Conservation (phyloP, 257 asterid species). For the Penstemon barbatus region DNA sequence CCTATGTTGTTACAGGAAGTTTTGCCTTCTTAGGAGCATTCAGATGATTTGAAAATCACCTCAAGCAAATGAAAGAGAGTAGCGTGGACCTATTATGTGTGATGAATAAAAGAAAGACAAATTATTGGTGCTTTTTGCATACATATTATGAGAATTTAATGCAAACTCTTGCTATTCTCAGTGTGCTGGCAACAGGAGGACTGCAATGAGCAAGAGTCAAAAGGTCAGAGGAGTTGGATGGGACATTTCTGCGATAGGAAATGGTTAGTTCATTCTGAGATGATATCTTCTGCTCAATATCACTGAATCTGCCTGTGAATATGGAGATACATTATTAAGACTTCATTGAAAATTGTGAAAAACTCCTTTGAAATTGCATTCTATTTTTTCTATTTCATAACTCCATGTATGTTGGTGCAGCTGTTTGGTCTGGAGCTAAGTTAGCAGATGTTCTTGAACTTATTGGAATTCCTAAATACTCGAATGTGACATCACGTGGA, state of each 20-base stretch:
- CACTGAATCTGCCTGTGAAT: background rate
- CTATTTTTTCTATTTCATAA: conserved; percentile 13
- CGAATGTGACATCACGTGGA: conserved; percentile 58
- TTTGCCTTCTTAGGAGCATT: too few relatives aligned
- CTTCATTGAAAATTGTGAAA: conserved; percentile 13
- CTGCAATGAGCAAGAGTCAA: conserved; percentile 87
- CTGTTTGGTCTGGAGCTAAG: conserved; percentile 95
- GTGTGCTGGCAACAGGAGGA: conserved; percentile 99
- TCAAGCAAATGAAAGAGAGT: background rate
- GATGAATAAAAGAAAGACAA: too few relatives aligned
- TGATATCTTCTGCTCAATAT: background rate
- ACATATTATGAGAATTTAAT: too few relatives aligned
- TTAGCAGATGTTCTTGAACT: conserved; percentile 90
- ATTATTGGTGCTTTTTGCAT: too few relatives aligned
- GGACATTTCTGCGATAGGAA: conserved; percentile 90
- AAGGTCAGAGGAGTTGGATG: conserved; percentile 96
- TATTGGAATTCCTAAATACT: conserved; percentile 70
- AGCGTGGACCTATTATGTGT: background rate
- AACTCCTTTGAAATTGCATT: background rate
- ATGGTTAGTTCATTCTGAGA: conserved; percentile 55
- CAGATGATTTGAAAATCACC: too few relatives aligned
- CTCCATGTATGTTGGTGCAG: conserved; percentile 46
- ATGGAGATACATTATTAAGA: background rate
- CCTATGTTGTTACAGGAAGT: too few relatives aligned
- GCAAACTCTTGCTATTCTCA: conserved; percentile 23